A percentile compares a stretch with the other conserved stretches of the same genome.
phyloP scores from a whole-genome alignment of 495 filamentous ascomycete genomes.

The Podospora pseudocomata region DNA sequence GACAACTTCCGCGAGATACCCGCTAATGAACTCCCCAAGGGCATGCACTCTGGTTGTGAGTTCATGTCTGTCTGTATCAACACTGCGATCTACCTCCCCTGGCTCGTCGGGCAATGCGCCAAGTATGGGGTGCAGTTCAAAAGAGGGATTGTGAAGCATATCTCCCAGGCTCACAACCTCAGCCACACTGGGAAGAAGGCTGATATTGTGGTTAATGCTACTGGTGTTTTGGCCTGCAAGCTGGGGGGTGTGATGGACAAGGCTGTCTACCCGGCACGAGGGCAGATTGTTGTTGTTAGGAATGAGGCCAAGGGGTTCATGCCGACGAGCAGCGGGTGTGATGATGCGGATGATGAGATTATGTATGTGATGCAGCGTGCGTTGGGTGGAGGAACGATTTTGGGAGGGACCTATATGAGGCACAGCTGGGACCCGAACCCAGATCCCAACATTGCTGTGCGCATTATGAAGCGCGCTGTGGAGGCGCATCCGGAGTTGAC shows the following conservation, averaged over 20 bases:
- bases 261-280: constrained; percentile 71
- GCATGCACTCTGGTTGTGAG: constrained; percentile 61
- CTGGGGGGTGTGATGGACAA: constrained; percentile 81
- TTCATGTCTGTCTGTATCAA: constrained; percentile 92
- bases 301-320: constrained; percentile 69
- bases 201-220: constrained; percentile 81
- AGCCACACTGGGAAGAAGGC: constrained; percentile 62
- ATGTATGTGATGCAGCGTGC: constrained; percentile 91
- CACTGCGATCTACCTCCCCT: constrained; percentile 80
- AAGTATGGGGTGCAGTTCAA: constrained; percentile 63
- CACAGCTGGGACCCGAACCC: constrained; percentile 77
- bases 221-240: constrained; percentile 67
- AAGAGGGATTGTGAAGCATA: constrained; percentile 58
- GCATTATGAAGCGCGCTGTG: constrained; percentile 86
- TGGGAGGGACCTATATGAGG: constrained; percentile 85
- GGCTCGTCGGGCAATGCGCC: constrained; percentile 73
- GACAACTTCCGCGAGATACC: constrained; percentile 62
- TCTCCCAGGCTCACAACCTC: constrained; percentile 62
- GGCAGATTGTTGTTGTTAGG: constrained; percentile 84
- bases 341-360: constrained; percentile 77
- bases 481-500: constrained; percentile 69
- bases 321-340: constrained; percentile 73
- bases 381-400: constrained; percentile 67
- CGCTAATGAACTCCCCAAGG: constrained; percentile 52
- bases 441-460: constrained; percentile 73